phyloP scores from a whole-genome alignment of 768 basidiomycete genomes.

The Boletus subcaerulescens region DNA sequence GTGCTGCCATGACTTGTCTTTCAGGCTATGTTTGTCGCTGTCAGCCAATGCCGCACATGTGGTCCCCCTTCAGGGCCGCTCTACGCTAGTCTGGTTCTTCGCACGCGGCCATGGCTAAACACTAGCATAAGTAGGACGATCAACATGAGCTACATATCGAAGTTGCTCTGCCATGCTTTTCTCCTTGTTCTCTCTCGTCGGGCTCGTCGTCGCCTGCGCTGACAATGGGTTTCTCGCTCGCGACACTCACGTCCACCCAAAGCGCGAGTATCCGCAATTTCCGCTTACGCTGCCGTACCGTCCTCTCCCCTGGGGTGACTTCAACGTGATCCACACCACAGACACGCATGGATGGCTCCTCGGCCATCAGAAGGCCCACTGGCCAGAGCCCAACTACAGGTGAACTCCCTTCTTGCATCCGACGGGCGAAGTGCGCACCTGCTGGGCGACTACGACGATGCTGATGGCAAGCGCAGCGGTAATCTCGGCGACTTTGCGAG shows the following conservation, averaged over 20 bases:
- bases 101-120: too few species aligned
- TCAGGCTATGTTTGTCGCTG: not conserved
- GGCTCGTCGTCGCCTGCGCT: constrained; percentile 21
- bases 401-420: constrained; percentile 20
- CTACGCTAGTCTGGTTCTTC: too few species aligned
- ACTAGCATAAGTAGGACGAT: constrained; percentile 1
- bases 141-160: not conserved
- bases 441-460: not conserved
- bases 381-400: constrained; percentile 77
- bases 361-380: constrained; percentile 73
- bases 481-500: constrained; percentile 82
- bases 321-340: constrained; percentile 86
- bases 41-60: too few species aligned
- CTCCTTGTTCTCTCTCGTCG: constrained; percentile 12
- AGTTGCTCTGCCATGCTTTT: constrained; percentile 12
- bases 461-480: constrained; percentile 33
- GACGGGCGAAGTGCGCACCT: not conserved
- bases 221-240: constrained; percentile 19
- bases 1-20: too few species aligned
- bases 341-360: constrained; percentile 82
- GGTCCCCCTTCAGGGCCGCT: too few species aligned
- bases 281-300: constrained; percentile 56
- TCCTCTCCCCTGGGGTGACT: constrained; percentile 80
- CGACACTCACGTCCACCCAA: constrained; percentile 29
- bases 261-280: constrained; percentile 39